These are phyloP conservation scores for Capsella bursapastoris DNA, from an alignment of 345 rosid species.

Conservation along the genomic window DNA sequence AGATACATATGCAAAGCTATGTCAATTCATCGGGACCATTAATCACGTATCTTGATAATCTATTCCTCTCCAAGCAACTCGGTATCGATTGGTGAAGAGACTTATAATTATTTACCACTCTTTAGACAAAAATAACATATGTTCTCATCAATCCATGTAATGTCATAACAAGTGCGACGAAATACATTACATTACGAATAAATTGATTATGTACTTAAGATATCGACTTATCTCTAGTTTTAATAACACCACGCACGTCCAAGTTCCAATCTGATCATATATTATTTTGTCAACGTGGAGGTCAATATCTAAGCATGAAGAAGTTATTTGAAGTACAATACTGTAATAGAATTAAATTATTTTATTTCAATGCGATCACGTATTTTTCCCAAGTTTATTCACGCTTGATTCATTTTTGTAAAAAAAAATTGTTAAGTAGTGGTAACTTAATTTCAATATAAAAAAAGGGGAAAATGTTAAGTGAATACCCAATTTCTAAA, in stretches of 20 bases:
- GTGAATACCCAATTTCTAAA: too few species aligned
- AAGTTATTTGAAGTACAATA: too few species aligned
- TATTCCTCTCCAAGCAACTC: conserved; percentile 67
- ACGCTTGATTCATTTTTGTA: too few species aligned
- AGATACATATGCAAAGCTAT: conserved; percentile 71
- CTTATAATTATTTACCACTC: neutral
- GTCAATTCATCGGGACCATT: conserved; percentile 60
- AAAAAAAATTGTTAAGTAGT: too few species aligned
- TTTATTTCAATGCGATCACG: too few species aligned
- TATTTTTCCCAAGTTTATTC: too few species aligned
- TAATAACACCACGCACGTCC: neutral
- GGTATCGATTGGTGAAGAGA: conserved; percentile 84
- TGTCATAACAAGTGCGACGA: conserved; percentile 7
- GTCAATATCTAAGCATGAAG: neutral
- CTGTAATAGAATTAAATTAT: too few species aligned
- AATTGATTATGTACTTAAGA: neutral
- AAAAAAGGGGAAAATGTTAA: too few species aligned
- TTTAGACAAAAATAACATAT: conserved; percentile 16
- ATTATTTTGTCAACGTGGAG: too few species aligned
- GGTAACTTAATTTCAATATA: too few species aligned
- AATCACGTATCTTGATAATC: conserved; percentile 67
- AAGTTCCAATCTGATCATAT: neutral
- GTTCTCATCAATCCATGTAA: conserved; percentile 12
- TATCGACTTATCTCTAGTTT: conserved; percentile 10
- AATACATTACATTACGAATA: conserved; percentile 1